These are phyloP conservation scores for Cladosporium austrohemisphaericum DNA, from an alignment of 2,329 filamentous ascomycete genomes.

Conservation along the genomic window DNA sequence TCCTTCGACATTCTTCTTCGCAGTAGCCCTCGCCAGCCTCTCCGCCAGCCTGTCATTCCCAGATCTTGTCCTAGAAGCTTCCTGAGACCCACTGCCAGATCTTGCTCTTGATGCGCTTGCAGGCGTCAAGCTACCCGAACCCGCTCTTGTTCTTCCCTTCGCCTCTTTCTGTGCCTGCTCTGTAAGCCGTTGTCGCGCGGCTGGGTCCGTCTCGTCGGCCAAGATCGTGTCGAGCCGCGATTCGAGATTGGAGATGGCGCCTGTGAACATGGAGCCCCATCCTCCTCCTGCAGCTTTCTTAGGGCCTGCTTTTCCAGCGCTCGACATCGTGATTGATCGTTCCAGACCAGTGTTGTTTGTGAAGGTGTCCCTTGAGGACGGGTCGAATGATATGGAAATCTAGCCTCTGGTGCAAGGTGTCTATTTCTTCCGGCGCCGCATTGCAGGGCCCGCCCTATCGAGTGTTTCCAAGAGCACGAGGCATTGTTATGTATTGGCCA, in stretches of 20 bases:
- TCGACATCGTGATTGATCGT: slow-evolving; percentile 7
- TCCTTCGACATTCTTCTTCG: slow-evolving; percentile 59
- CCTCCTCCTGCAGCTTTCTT: slow-evolving; percentile 23
- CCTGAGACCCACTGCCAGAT: slow-evolving; percentile 1
- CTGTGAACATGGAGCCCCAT: slow-evolving; percentile 65
- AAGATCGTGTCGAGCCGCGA: slow-evolving; percentile 89
- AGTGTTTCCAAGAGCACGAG: neutral
- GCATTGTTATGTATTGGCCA: neutral
- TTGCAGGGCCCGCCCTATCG: slow-evolving; percentile 19
- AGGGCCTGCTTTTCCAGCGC: neutral
- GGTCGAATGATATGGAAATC: neutral
- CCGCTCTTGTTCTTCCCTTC: slow-evolving; percentile 18
- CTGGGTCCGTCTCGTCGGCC: slow-evolving; percentile 66
- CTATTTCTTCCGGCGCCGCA: slow-evolving; percentile 25
- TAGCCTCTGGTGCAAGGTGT: neutral
- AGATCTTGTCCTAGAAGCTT: slow-evolving; percentile 45
- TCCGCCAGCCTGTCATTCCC: slow-evolving; percentile 84
- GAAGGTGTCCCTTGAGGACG: neutral
- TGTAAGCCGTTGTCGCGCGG: slow-evolving; percentile 40
- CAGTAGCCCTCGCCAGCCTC: slow-evolving; percentile 80
- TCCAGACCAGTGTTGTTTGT: neutral
- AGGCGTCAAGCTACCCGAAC: slow-evolving; percentile 22
- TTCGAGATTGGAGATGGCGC: slow-evolving; percentile 90
- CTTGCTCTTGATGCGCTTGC: slow-evolving; percentile 7
- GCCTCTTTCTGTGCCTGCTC: slow-evolving; percentile 32